Evolutionary conservation across 2,329 filamentous ascomycete genomes (phyloP), one percentile per base, ranked within the genome.

Genomic region (Fusarium oligoseptatum): DNA sequence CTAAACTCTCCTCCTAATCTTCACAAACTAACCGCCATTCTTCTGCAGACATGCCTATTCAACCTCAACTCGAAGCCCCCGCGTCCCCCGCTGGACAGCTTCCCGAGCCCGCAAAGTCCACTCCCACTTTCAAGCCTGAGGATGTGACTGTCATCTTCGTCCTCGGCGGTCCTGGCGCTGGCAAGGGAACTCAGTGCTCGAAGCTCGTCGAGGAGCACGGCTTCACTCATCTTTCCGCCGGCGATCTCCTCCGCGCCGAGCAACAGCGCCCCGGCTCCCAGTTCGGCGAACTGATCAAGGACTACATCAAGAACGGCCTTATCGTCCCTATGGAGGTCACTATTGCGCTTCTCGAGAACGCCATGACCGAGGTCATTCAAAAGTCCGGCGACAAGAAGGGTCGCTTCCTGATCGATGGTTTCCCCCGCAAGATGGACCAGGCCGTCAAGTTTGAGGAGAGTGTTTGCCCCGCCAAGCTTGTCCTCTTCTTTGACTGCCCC

Each of bases 321-420:
- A 99, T 99, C 83, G 97, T 99, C 74, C 97, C 97, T n/a, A 97
- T 98, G 94, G 96, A 98, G 84, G 95, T 98, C 60, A 99, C 97
- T 6, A 93, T 99, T 69, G 93, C 95, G 79, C 86, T 99, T 39
- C 90, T 99, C 50, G 95, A 98, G 85, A 97, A 98, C 84, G 95
- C 95, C 68, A 98, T 99, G 94, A 88, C 88, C 66, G 91, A 89
- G 10, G 88, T 90, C 14, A 90, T 98, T 62, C 81, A 87, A 66
- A 84, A 87, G 66, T 83, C 86, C 14, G 78, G 81, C 61, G 78
- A 74, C 63, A 80, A 81, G 74, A 92, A 91, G 82, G 89, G 89
- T 63, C 91, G 93, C 79, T 98, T 98, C 87, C 85, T 92, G 66
- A 91, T 92, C 77, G 90, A 92, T 82, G 93, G 97, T 14, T 99